These are phyloP conservation scores for Paramecium tetraurelia DNA, from an alignment of 73 alveolate genomes.

Conservation along the genomic window DNA sequence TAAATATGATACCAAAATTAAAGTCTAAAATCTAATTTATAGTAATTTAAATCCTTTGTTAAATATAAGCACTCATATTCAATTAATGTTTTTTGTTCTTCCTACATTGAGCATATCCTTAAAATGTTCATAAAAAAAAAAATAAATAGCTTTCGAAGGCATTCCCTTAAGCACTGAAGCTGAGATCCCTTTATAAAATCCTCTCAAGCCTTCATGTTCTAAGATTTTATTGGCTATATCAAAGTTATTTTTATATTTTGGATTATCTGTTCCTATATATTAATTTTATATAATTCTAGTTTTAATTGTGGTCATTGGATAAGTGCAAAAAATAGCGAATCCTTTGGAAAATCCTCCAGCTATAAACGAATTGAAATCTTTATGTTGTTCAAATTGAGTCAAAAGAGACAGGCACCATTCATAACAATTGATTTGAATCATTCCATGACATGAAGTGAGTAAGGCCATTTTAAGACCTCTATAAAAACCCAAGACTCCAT, in stretches of 20 bases:
- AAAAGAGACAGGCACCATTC: background rate
- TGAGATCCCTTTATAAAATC: slow-evolving; percentile 34
- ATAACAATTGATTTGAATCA: slow-evolving; percentile 27
- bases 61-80: background rate
- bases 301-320: slow-evolving; percentile 34
- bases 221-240: background rate
- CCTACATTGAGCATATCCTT: slow-evolving; percentile 2
- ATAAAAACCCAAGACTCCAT: slow-evolving; percentile 15
- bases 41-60: background rate
- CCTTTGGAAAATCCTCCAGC: slow-evolving; percentile 39
- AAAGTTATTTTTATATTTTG: background rate
- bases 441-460: background rate
- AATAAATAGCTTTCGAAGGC: slow-evolving; percentile 19
- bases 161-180: slow-evolving; percentile 21
- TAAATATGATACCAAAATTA: too few relatives aligned
- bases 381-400: background rate
- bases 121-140: slow-evolving; percentile 8
- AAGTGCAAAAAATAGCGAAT: slow-evolving; percentile 23
- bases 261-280: background rate
- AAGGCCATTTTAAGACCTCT: background rate
- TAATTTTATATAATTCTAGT: slow-evolving; percentile 25
- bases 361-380: background rate
- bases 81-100: background rate
- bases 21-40: background rate
- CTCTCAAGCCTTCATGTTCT: background rate